phyloP scores from a whole-genome alignment of 306 rosid species.

The Cucurbita argyrosperma region DNA sequence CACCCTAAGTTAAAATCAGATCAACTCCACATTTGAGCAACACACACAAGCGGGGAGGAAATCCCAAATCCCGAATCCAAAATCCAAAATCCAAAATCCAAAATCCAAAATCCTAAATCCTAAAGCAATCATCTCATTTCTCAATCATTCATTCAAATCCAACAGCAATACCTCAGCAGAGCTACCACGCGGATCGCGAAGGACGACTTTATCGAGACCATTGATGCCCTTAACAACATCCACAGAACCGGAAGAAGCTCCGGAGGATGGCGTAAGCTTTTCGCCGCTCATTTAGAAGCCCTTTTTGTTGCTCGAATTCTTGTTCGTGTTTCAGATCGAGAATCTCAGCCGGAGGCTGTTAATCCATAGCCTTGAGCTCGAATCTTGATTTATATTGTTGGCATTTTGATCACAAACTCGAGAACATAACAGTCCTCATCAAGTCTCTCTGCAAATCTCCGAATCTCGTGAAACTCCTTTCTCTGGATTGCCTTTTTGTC shows the following conservation, averaged over 20 bases:
- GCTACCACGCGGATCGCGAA: slow-evolving; percentile 45
- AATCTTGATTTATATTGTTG: neutral
- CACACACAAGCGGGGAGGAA: neutral
- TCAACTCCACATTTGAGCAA: neutral
- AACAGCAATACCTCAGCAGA: slow-evolving; percentile 34
- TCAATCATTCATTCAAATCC: neutral
- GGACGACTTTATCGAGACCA: slow-evolving; percentile 42
- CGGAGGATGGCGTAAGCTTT: neutral
- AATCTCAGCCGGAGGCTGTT: neutral
- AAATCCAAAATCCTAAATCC: neutral
- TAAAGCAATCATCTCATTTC: neutral
- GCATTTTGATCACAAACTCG: neutral
- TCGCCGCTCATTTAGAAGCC: neutral
- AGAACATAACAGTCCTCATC: neutral
- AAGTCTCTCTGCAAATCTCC: neutral
- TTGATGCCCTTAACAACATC: slow-evolving; percentile 2
- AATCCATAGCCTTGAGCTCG: neutral
- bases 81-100: too few relatives aligned
- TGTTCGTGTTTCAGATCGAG: neutral
- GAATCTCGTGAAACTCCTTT: slow-evolving; percentile 6
- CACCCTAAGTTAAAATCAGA: neutral
- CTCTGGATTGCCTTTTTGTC: neutral
- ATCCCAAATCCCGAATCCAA: neutral
- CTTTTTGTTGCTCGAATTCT: neutral
- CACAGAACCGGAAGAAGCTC: neutral